phyloP scores from a whole-genome alignment of 73 alveolate species.

The Tetrahymena elliotti region DNA sequence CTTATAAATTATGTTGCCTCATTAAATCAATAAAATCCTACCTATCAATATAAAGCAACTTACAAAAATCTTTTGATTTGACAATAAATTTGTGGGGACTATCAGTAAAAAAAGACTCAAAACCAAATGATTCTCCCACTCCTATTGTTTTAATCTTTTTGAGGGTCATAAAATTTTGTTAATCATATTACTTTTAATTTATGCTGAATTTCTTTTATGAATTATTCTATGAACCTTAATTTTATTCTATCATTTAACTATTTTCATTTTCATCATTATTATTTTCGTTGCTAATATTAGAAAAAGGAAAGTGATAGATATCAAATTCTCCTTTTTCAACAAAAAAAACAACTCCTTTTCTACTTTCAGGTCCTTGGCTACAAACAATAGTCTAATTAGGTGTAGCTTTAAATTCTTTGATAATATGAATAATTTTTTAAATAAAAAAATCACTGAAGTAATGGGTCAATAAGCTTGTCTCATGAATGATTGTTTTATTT shows the following conservation, averaged over 20 bases:
- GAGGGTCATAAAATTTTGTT: background rate
- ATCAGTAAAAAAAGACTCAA: slow-evolving; percentile 55
- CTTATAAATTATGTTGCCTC: background rate
- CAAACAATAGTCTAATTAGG: slow-evolving; percentile 16
- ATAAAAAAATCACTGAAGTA: slow-evolving; percentile 7
- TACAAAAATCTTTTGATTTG: slow-evolving; percentile 43
- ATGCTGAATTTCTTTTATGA: background rate
- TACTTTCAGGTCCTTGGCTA: background rate
- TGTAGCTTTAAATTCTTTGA: slow-evolving; percentile 22
- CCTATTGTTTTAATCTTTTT: background rate
- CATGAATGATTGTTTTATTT: slow-evolving; percentile 1
- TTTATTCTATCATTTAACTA: background rate
- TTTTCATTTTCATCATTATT: background rate
- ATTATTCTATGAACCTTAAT: background rate
- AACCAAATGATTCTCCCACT: slow-evolving; percentile 46
- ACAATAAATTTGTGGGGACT: slow-evolving; percentile 40
- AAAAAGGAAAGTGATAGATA: background rate
- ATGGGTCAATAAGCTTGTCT: background rate
- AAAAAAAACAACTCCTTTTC: slow-evolving; percentile 25
- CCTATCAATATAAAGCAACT: slow-evolving; percentile 26
- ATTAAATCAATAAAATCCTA: background rate
- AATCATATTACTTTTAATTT: background rate
- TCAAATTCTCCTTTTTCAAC: slow-evolving; percentile 23
- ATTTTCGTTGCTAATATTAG: background rate
- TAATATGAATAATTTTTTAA: background rate